Evolutionary conservation across 1,284 basidiomycete genomes (phyloP).

Genomic region (Trametes polyzona): DNA sequence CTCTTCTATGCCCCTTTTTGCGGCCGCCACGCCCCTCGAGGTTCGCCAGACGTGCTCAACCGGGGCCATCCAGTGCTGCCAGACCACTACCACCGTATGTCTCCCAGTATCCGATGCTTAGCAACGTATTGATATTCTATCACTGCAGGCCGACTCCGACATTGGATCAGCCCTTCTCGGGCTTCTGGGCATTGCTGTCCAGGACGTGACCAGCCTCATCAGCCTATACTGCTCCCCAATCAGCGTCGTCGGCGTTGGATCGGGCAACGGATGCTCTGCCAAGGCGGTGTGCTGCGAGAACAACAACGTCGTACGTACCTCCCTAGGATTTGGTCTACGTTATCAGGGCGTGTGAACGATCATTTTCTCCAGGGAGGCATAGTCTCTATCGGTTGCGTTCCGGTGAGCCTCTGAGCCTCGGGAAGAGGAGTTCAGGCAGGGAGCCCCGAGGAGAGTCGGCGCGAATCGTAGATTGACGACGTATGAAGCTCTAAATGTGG

Average conservation of each 20-base stretch:
- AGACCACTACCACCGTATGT: conserved; percentile 24
- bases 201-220: conserved; percentile 19
- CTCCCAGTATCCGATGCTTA: not conserved
- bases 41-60: conserved; percentile 28
- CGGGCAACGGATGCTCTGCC: conserved; percentile 33
- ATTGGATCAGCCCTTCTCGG: conserved; percentile 15
- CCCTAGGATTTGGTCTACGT: too few species aligned
- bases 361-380: conserved; percentile 15
- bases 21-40: conserved; percentile 21
- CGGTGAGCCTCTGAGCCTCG: conserved; percentile 11
- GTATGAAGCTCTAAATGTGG: too few species aligned
- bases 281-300: conserved; percentile 46
- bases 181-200: conserved; percentile 25
- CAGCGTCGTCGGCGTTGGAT: conserved; percentile 26
- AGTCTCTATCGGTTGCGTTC: conserved; percentile 28
- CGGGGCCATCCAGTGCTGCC: conserved; percentile 36
- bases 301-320: conserved; percentile 13
- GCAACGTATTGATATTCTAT: not conserved
- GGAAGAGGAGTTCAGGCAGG: not conserved
- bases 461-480: too few species aligned
- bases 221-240: conserved; percentile 30
- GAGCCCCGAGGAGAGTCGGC: not conserved
- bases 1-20: conserved; percentile 17
- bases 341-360: not conserved
- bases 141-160: conserved; percentile 16